Base-by-base conservation (phyloP, 208 protist species). In the Crithidia thermophila region DNA sequence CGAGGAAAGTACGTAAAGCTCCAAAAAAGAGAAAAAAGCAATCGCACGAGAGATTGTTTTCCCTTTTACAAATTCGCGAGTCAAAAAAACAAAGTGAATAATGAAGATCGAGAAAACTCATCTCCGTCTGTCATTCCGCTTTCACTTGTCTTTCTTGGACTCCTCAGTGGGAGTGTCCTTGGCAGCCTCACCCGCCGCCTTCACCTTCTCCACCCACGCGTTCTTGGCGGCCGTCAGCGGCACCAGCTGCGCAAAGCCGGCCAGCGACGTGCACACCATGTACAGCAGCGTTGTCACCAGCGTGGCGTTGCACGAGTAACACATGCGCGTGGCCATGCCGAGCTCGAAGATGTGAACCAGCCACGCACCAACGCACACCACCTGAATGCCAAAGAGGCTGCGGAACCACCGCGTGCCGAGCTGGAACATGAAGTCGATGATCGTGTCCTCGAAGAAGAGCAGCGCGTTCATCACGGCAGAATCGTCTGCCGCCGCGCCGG, bases 181-280 rank as follows among this genome's bases (percentile, higher is more conserved):
- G 4, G 45, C 31, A 18, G 40, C 33, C 21, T 25, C 55, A 23
- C 11, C 52, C 3, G 39, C 59, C n/a, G 16, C 55, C 9, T 34
- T 55, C 59, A 49, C 31, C 51, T 82, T 55, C 23, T 27, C 37
- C 43, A 73, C 14, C 64, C 83, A 90, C 40, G 23, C 72, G 16
- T 81, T 46, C 27, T 69, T 28, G 4, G 62, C 83, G 14, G 59
- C 46, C 28, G 67, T 52, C 36, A 90, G 61, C 16, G 84, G 79
- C 18, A 68, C 31, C 5, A 93, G 65, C 75, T 93, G 87, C 21
- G 79, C 70, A 47, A 84, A 71, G 25, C 87, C 87, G 0, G 71
- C 77, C 9, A 75, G 23, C 18, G 69, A 11, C 1, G 77, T 87
- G 60, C 85, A 71, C 18, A 82, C n/a, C 60, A 60, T 57, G 68